These are phyloP conservation scores for Curvularia hawaiiensis DNA, from an alignment of 2,329 filamentous ascomycete genomes.

Conservation along the genomic window DNA sequence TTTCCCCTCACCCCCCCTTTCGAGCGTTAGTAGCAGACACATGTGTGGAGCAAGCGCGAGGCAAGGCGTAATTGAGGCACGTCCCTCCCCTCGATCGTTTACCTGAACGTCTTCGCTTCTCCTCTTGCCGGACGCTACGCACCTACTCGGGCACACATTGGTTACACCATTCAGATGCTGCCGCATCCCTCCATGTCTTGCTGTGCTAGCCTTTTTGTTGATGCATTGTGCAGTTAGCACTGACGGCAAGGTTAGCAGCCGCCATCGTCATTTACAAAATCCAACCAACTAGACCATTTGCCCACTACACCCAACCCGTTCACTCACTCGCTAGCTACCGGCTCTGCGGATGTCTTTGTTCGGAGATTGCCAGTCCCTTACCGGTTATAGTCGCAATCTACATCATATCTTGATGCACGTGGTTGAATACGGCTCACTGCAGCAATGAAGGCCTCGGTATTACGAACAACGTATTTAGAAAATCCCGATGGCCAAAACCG, in stretches of 20 bases:
- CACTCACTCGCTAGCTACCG: neutral
- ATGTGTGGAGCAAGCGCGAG: slow-evolving; percentile 1
- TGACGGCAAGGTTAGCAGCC: neutral
- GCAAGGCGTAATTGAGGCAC: slow-evolving; percentile 10
- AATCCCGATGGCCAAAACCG: neutral
- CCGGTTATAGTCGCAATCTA: slow-evolving; percentile 6
- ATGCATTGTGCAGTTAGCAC: slow-evolving; percentile 5
- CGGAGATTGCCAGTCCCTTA: slow-evolving; percentile 8
- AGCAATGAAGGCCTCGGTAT: slow-evolving; percentile 14
- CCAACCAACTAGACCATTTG: neutral
- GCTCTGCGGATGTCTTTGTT: neutral
- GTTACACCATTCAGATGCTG: slow-evolving; percentile 24
- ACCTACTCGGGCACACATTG: slow-evolving; percentile 16
- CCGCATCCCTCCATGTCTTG: slow-evolving; percentile 15
- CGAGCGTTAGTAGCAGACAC: slow-evolving; percentile 5
- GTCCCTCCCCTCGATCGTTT: slow-evolving; percentile 18
- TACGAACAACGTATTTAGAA: slow-evolving; percentile 11
- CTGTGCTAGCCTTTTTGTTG: slow-evolving; percentile 19
- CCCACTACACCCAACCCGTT: neutral
- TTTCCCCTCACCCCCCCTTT: neutral
- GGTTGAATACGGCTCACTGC: slow-evolving; percentile 10
- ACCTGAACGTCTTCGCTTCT: slow-evolving; percentile 23
- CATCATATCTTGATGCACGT: slow-evolving; percentile 3
- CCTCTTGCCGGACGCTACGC: slow-evolving; percentile 28
- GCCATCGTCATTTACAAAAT: neutral